Percentiles rank a stretch among this genome's conserved stretches.
These are phyloP conservation scores for Karstenula rhodostoma DNA, from an alignment of 2,329 filamentous ascomycete species.

Conservation along the genomic window DNA sequence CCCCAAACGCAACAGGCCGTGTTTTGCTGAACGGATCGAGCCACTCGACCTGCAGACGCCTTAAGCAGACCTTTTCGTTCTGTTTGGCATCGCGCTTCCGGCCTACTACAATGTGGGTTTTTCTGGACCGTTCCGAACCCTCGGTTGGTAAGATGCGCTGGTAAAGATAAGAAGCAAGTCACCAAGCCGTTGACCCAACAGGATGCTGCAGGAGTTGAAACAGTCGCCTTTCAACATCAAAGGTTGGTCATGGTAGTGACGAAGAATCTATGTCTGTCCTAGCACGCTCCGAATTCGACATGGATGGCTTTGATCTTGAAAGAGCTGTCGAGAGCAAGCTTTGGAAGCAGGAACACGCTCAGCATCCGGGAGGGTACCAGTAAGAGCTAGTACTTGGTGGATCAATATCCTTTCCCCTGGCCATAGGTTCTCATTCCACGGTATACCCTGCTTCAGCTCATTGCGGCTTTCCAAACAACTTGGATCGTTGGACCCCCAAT, in stretches of 20 bases:
- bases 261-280: background rate
- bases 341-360: background rate
- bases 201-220: background rate
- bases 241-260: background rate
- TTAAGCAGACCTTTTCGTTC: background rate
- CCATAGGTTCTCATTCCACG: too few species aligned
- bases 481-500: too few species aligned
- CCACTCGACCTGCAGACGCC: background rate
- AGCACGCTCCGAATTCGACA: background rate
- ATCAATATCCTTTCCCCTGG: too few species aligned
- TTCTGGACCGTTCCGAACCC: too few species aligned
- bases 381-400: background rate
- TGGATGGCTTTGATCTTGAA: background rate
- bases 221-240: background rate
- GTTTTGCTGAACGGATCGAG: background rate
- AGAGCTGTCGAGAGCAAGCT: background rate
- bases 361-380: background rate
- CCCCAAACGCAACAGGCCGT: background rate
- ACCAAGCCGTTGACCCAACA: background rate
- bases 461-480: too few species aligned
- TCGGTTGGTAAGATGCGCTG: too few species aligned
- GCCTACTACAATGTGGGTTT: background rate
- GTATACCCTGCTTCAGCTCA: too few species aligned
- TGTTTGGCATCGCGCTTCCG: background rate
- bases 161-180: background rate